A percentile compares a stretch with the other conserved stretches of the same genome.
phyloP scores from a whole-genome alignment of 805 yeast species.

The Wickerhamiella kurtzmanii region DNA sequence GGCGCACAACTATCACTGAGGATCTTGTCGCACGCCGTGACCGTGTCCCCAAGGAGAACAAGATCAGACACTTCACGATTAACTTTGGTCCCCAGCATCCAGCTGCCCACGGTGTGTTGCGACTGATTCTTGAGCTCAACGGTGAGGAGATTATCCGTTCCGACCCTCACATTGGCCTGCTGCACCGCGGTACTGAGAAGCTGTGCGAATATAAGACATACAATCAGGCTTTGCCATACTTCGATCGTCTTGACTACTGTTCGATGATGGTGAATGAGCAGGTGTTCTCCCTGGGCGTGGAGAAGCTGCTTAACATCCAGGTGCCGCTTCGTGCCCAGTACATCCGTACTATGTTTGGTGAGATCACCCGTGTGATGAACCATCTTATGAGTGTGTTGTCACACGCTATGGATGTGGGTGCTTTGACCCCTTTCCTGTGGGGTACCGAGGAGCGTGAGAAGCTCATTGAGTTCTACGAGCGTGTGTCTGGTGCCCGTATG shows the following conservation, averaged over 20 bases:
- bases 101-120: slow-evolving; percentile 85
- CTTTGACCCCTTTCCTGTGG: slow-evolving; percentile 85
- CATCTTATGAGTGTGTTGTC: slow-evolving; percentile 78
- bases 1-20: slow-evolving; percentile 22
- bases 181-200: slow-evolving; percentile 83
- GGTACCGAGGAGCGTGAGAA: slow-evolving; percentile 90
- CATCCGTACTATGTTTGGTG: slow-evolving; percentile 75
- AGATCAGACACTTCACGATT: slow-evolving; percentile 77
- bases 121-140: slow-evolving; percentile 70
- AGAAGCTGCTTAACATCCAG: slow-evolving; percentile 69
- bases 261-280: slow-evolving; percentile 86
- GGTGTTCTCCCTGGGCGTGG: slow-evolving; percentile 72
- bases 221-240: slow-evolving; percentile 78
- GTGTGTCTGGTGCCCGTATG: slow-evolving; percentile 81
- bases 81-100: slow-evolving; percentile 93
- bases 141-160: slow-evolving; percentile 82
- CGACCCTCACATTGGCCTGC: slow-evolving; percentile 79
- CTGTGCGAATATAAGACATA: slow-evolving; percentile 76
- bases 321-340: slow-evolving; percentile 77
- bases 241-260: slow-evolving; percentile 73
- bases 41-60: slow-evolving; percentile 22
- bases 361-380: slow-evolving; percentile 69
- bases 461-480: slow-evolving; percentile 82
- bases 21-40: slow-evolving; percentile 19
- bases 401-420: slow-evolving; percentile 92